Base-by-base conservation (phyloP, 768 basidiomycete species). In the Tulasnella sp. region DNA sequence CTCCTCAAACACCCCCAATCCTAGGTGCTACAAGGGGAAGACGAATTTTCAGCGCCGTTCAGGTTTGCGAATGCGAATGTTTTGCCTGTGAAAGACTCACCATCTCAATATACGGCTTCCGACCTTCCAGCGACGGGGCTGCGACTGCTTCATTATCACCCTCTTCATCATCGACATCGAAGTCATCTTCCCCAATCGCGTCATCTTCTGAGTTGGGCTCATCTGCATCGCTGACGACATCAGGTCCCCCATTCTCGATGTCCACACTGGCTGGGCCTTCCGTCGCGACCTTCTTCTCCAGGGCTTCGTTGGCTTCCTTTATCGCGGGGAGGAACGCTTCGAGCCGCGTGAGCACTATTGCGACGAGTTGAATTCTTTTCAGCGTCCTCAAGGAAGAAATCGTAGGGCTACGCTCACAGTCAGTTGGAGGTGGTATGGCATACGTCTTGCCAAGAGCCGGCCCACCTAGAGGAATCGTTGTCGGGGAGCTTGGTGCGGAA, bases 241-340 rank as follows among this genome's bases (percentile, higher is more conserved):
- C 55, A 7, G 24, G 27, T 19, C 27, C 54, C 21, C 59, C 25
- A 46, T 59, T 59, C 50, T 63, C 62, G 15, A 63, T 63, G 41
- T 63, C 60, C 19, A 63, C 50, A 38, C 60, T 63, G 3, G 49
- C n/a, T 12, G 55, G 62, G 31, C 57, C 58, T 10, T 48, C 45
- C 17, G 42, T n/a, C n/a, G 55, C 61, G 25, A 49, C 38, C 43
- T 45, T 57, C 25, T 56, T 24, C 21, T 38, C 29, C 19, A 63
- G 49, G 15, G 53, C 62, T 17, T 54, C 60, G 44, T 60, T 63
- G 11, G 62, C 60, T 15, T 49, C 48, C 53, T 60, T 56, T 34
- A 63, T 54, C n/a, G 38, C 49, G 7, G 62, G 62, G 3, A 63
- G 49, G 42, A 63, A 63, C 9, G 60, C 59, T 24, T 63, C 60